Base-by-base conservation (phyloP, 495 filamentous ascomycete genomes). In the Penicillium canescens region DNA sequence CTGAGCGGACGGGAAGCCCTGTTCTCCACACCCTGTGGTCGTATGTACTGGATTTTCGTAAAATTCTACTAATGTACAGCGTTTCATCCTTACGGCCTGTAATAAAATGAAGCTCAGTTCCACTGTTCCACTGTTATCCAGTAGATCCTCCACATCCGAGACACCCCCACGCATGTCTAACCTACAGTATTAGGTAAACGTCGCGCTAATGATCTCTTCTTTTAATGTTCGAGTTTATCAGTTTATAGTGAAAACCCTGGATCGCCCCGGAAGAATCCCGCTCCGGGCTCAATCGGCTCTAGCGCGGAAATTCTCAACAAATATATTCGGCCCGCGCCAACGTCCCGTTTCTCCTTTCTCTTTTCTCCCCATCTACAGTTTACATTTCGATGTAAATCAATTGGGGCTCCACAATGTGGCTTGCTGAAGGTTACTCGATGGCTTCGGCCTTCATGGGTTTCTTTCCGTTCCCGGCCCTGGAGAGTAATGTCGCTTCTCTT, bases 381-480 rank as follows among this genome's bases (percentile, higher is more conserved):
- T 54, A 48, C 52, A 54, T 46, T 53, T 28, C 35, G 41, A 46
- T 54, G 52, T 48, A 54, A 54, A 58, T 50, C 39, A 31, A 54
- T 54, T 53, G 55, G 56, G 56, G 52, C 56, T 59, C 56, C 56
- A 59, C 56, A 46, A 34, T 59, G 56, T 59, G 56, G 56, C 56
- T 59, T 59, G 56, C 56, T 59, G 56, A 59, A 35, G 52, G 52
- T 55, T 55, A 55, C 44, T 33, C 56, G 41, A 51, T 42, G 40
- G 52, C 52, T 59, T 55, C 56, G 56, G 52, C 52, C 52, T 59
- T 37, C 28, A 23, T 59, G 56, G 56, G 31, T 55, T 55, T 59
- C 47, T 46, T 59, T 59, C 56, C 56, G 56, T 59, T 59, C 56
- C 56, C 56, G 56, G 56, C 52, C 52, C 56, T 59, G 56, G 52